Evolutionary conservation across 441 rosid genomes (phyloP).

Genomic region (Omphalea diandra): DNA sequence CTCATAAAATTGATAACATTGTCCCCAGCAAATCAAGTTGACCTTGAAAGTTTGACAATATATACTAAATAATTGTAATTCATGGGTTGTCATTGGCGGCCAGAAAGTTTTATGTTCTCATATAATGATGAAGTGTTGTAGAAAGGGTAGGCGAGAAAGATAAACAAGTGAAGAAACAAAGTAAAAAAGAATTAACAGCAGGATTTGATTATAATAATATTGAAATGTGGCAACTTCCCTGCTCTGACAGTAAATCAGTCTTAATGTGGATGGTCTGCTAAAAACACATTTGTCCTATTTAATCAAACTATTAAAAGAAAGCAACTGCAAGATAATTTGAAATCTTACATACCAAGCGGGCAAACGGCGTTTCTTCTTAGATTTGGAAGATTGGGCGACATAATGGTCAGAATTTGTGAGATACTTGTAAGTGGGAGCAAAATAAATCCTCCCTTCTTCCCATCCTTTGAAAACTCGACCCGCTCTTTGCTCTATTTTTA

Average conservation of each 20-base stretch:
- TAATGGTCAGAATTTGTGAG: constrained; percentile 63
- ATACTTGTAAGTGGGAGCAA: constrained; percentile 94
- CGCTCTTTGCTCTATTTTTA: constrained; percentile 67
- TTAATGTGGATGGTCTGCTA: no score
- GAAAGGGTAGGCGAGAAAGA: background rate
- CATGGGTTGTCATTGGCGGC: background rate
- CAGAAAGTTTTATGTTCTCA: background rate
- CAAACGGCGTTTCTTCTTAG: constrained; percentile 65
- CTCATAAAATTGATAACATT: background rate
- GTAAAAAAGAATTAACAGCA: background rate
- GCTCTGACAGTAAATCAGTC: background rate
- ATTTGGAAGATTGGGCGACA: constrained; percentile 50
- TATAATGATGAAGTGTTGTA: background rate
- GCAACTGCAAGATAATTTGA: background rate
- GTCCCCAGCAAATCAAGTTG: constrained; percentile 5
- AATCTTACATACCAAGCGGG: constrained; percentile 83
- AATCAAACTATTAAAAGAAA: background rate
- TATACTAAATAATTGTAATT: background rate
- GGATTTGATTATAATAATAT: background rate
- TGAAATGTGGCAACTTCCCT: background rate
- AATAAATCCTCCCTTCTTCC: constrained; percentile 82
- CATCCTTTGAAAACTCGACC: constrained; percentile 83
- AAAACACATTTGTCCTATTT: background rate
- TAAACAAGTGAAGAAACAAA: background rate
- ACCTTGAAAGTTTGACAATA: background rate